phyloP scores from a whole-genome alignment of 148 eudicot genomes.

The Dysphania ambrosioides region DNA sequence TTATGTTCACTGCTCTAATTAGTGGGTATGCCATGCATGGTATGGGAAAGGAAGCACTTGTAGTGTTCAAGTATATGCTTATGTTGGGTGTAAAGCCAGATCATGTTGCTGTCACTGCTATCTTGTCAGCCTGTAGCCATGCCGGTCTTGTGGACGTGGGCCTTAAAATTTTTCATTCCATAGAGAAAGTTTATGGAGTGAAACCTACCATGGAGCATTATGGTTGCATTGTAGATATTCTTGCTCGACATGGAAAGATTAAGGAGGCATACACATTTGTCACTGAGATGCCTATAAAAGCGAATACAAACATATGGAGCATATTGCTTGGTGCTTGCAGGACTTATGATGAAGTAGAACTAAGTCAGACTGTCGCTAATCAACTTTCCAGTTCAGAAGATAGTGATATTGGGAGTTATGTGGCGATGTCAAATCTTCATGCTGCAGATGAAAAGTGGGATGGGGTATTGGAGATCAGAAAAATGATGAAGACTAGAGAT shows the following conservation, averaged over 20 bases:
- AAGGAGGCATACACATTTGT: constrained; percentile 59
- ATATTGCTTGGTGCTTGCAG: constrained; percentile 59
- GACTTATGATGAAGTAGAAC: constrained; percentile 52
- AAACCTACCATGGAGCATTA: constrained; percentile 54
- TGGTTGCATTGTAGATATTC: constrained; percentile 75
- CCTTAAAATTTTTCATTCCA: constrained; percentile 50
- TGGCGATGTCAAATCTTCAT: constrained; percentile 64
- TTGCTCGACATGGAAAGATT: constrained; percentile 62
- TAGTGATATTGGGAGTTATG: constrained; percentile 49
- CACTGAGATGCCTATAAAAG: constrained; percentile 53
- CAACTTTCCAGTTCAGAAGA: constrained; percentile 39
- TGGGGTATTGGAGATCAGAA: constrained; percentile 56
- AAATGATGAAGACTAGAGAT: constrained; percentile 46
- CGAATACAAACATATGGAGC: constrained; percentile 61
- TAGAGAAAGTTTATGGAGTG: constrained; percentile 41
- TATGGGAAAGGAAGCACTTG: constrained; percentile 61
- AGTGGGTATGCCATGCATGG: constrained; percentile 83
- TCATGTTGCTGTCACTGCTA: constrained; percentile 51
- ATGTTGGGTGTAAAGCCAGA: constrained; percentile 52
- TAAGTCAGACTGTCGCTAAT: constrained; percentile 48
- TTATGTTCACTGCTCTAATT: constrained; percentile 65
- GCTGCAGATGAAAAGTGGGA: constrained; percentile 72
- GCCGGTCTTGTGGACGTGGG: constrained; percentile 69
- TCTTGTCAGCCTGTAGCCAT: constrained; percentile 76
- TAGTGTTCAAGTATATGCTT: constrained; percentile 46